Percentiles rank a stretch among this genome's conserved stretches.
These are phyloP conservation scores for Cladochytrium replicatum DNA, from an alignment of 192 early-diverging fungal species.

Conservation along the genomic window DNA sequence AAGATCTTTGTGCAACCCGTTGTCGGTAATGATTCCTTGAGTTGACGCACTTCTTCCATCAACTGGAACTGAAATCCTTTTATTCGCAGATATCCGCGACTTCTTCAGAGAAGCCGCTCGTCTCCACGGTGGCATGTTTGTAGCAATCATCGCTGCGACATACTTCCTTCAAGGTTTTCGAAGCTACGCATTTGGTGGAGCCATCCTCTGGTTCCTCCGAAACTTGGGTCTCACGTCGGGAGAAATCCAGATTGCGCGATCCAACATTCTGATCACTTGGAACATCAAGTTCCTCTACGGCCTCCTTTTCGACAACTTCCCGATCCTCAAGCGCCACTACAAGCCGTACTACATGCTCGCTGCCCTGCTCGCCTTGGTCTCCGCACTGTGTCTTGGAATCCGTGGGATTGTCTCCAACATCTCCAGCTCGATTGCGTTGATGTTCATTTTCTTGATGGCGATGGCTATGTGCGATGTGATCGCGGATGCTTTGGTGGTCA, in stretches of 20 bases:
- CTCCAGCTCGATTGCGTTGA: conserved; percentile 6
- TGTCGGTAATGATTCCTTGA: too few species aligned
- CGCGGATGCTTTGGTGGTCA: conserved; percentile 18
- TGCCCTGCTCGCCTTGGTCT: too few species aligned
- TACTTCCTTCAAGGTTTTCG: conserved; percentile 23
- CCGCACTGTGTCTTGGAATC: conserved; percentile 10
- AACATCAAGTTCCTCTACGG: conserved; percentile 22
- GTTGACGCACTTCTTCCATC: too few species aligned
- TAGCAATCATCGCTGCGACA: conserved; percentile 15
- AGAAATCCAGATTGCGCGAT: conserved; percentile 5
- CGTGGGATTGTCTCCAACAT: conserved; percentile 9
- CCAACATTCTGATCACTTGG: conserved; percentile 18
- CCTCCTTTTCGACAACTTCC: conserved; percentile 17
- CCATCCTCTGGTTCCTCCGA: conserved; percentile 20
- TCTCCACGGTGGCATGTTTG: conserved; percentile 5
- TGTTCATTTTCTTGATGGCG: conserved; percentile 16
- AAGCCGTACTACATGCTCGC: too few species aligned
- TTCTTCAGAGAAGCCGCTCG: too few species aligned
- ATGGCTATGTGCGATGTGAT: conserved; percentile 23
- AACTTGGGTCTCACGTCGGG: too few species aligned
- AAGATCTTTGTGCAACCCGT: too few species aligned
- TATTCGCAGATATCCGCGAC: too few species aligned
- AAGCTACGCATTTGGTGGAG: conserved; percentile 17
- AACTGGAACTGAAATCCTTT: too few species aligned
- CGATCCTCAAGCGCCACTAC: conserved; percentile 13